Conservation (phyloP, 495 filamentous ascomycete genomes). For the Margaritispora aquatica region DNA sequence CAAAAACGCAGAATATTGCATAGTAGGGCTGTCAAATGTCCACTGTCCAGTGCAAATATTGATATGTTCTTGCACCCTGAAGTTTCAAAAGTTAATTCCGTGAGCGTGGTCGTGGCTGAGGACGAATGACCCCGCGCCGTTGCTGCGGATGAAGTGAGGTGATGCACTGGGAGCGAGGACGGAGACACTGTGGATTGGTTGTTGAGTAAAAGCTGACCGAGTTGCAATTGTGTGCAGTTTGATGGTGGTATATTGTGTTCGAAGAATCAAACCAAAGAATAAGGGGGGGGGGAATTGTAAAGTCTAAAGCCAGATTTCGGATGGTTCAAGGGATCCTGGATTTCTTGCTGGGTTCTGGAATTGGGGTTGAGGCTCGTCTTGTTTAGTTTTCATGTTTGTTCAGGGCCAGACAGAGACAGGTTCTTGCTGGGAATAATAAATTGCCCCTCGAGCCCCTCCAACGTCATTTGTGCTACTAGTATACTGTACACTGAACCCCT, state of each 20-base stretch:
- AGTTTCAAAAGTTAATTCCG: not conserved
- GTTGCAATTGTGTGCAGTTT: not conserved
- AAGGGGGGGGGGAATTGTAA: not conserved
- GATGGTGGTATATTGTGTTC: not conserved
- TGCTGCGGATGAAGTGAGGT: not conserved
- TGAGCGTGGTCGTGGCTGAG: not conserved
- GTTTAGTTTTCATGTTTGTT: too few relatives aligned
- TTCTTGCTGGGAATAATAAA: too few relatives aligned
- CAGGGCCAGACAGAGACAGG: too few relatives aligned
- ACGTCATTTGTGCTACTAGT: not conserved
- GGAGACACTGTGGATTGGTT: not conserved
- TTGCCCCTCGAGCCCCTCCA: not conserved
- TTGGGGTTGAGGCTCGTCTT: too few relatives aligned
- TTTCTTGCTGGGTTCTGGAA: too few relatives aligned
- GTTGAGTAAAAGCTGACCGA: not conserved
- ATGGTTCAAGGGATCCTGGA: too few relatives aligned
- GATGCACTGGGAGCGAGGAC: not conserved
- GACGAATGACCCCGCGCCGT: not conserved
- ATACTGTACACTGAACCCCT: not conserved
- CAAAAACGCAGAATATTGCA: not conserved
- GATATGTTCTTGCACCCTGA: not conserved
- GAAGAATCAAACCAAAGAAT: not conserved
- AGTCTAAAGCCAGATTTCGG: not conserved
- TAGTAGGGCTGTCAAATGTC: not conserved
- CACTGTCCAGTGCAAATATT: not conserved